These are phyloP conservation scores for Eucalyptus rudis DNA, from an alignment of 345 rosid genomes.

Conservation along the genomic window DNA sequence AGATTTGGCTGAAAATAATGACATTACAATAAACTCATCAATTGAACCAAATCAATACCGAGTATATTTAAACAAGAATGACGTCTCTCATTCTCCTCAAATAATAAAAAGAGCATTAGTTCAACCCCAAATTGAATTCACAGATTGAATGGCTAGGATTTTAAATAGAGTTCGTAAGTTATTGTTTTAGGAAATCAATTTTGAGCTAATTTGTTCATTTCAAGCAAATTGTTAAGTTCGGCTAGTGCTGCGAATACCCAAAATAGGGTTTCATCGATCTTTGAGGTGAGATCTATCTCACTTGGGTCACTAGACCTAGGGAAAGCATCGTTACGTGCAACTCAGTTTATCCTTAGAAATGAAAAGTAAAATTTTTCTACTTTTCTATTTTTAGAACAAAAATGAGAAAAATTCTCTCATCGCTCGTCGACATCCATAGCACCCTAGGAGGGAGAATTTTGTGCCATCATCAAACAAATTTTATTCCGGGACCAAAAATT, in stretches of 20 bases:
- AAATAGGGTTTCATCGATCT: neutral
- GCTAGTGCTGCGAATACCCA: neutral
- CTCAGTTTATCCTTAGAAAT: neutral
- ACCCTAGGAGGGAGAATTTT: no score
- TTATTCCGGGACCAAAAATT: no score
- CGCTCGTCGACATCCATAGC: rapidly evolving
- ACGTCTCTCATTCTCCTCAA: neutral
- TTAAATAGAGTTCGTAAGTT: neutral
- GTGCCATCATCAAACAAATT: no score
- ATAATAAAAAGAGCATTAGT: neutral
- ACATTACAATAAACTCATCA: neutral
- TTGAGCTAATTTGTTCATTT: neutral
- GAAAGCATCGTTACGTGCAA: rapidly evolving
- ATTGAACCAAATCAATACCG: neutral
- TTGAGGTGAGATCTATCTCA: neutral
- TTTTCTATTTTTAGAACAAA: no score
- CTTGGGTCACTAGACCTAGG: neutral
- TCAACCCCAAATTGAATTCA: neutral
- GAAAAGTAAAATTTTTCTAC: no score
- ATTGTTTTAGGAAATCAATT: neutral
- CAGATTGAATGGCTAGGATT: neutral
- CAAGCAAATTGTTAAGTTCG: neutral
- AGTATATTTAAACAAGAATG: neutral
- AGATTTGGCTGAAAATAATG: neutral
- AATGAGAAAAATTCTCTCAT: no score